Evolutionary conservation across 1,284 basidiomycete species (phyloP).

Genomic region (Anthracocystis panici-leucophaei): DNA sequence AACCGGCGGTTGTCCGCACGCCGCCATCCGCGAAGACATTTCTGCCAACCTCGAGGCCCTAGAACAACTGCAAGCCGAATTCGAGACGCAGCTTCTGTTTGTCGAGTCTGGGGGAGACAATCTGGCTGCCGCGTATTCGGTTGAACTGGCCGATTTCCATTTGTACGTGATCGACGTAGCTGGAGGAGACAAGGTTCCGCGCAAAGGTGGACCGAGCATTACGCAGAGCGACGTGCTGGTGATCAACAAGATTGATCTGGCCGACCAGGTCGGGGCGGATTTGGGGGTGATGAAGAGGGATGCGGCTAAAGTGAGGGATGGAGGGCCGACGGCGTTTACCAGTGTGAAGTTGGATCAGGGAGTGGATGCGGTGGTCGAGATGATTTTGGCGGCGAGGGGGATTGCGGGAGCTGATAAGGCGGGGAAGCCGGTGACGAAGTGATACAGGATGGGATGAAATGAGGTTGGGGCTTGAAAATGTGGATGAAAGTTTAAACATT

Average conservation of each 20-base stretch:
- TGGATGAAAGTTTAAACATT: too few species aligned
- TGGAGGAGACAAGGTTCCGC: slow-evolving; percentile 97
- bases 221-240: slow-evolving; percentile 89
- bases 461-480: too few species aligned
- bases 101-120: slow-evolving; percentile 98
- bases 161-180: slow-evolving; percentile 74
- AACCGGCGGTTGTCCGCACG: slow-evolving; percentile 74
- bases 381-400: slow-evolving; percentile 88
- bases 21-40: slow-evolving; percentile 83
- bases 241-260: slow-evolving; percentile 81
- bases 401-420: slow-evolving; percentile 72
- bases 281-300: slow-evolving; percentile 95
- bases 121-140: slow-evolving; percentile 91
- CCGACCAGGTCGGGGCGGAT: slow-evolving; percentile 90
- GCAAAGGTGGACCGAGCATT: slow-evolving; percentile 92
- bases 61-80: slow-evolving; percentile 92
- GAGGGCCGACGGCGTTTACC: slow-evolving; percentile 92
- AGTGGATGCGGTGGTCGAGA: slow-evolving; percentile 83
- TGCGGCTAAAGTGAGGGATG: slow-evolving; percentile 90
- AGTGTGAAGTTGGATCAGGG: slow-evolving; percentile 84
- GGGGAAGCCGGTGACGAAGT: slow-evolving; percentile 26
- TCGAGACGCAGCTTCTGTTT: slow-evolving; percentile 74
- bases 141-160: slow-evolving; percentile 96
- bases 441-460: too few species aligned
- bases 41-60: slow-evolving; percentile 95